Evolutionary conservation across 1,139 yeast genomes (phyloP), one percentile per base, ranked within the genome.

Genomic region (Saccharomyces hybrid): DNA sequence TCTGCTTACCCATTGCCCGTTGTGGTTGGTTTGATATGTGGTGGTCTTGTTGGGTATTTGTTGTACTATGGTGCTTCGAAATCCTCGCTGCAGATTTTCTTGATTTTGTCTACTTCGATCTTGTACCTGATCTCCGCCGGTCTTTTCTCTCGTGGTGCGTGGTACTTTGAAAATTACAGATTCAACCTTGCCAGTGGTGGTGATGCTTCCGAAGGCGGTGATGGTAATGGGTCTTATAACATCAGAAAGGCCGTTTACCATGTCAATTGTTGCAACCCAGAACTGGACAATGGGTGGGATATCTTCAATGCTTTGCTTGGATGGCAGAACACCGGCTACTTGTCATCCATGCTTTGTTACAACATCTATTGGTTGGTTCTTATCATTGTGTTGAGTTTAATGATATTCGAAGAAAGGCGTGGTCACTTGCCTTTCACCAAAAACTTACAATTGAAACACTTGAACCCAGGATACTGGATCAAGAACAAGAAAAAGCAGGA

Each of bases 261-360:
- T 71, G 91, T 90, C 58, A 89, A 90, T 76, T 90, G 96, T 74
- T 90, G 96, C 75, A 89, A 88, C 73, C 95, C 96, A 41, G 88
- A 84, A 71, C 77, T 77, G 50, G 96, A 89, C 69, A 84, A 88
- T 58, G 95, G 95, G 74, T 90, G 96, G 96, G 95, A 87, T 81
- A 82, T 90, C 57, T 89, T 90, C 79, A 89, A 88, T 66, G 86
- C 95, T 11, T 71, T 88, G 54, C 73, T 88, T 53, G 96, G 96
- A 61, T 88, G 96, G 96, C 95, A 88, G 74, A 88, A 88, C 72
- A 79, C 90, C 55, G 96, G 96, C 56, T 89, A 96, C 59, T 81
- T 88, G 66, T 95, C 96, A 53, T 86, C 95, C 1, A 89, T 90
- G 57, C 75, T 89, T 50, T 80, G 90, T 51, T 90, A 90, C 76